Evolutionary conservation across 371 early-diverging fungal genomes (phyloP).

Genomic region (Rhizopus delemar): DNA sequence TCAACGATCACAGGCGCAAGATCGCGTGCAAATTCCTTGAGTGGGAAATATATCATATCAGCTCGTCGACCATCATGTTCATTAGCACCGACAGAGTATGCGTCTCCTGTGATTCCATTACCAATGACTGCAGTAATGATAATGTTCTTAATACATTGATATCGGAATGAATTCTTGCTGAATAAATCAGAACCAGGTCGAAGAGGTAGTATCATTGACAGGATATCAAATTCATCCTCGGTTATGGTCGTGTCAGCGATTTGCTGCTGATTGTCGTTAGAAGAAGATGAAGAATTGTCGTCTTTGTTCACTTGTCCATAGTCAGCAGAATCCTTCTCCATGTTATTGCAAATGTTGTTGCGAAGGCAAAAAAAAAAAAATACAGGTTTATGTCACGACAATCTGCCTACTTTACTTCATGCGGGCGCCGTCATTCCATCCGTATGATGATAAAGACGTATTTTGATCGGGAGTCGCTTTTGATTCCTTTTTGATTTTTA

Average conservation of each 20-base stretch:
- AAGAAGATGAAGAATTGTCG: constrained; percentile 4
- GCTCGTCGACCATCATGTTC: constrained; percentile 15
- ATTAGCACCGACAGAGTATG: constrained; percentile 10
- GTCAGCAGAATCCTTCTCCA: constrained; percentile 9
- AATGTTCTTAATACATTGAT: constrained; percentile 10
- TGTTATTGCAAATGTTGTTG: neutral
- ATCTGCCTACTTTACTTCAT: no score
- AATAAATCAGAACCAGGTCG: constrained; percentile 11
- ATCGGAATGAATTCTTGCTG: constrained; percentile 9
- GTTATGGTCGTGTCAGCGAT: constrained; percentile 5
- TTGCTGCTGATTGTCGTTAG: constrained; percentile 4
- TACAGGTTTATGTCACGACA: no score
- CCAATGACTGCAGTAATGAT: constrained; percentile 6
- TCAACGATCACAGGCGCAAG: constrained; percentile 18
- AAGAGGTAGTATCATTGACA: constrained; percentile 13
- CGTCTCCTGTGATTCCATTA: constrained; percentile 19
- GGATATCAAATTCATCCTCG: constrained; percentile 17
- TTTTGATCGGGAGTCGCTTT: no score
- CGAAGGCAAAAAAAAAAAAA: neutral
- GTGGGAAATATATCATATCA: constrained; percentile 15
- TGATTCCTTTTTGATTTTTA: no score
- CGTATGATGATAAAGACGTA: no score
- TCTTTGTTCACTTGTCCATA: constrained; percentile 1
- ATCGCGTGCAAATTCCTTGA: constrained; percentile 12
- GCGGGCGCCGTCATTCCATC: no score